Evolutionary conservation across 2,329 filamentous ascomycete genomes (phyloP), one percentile per base, ranked within the genome.

Genomic region (Fusarium falciforme): DNA sequence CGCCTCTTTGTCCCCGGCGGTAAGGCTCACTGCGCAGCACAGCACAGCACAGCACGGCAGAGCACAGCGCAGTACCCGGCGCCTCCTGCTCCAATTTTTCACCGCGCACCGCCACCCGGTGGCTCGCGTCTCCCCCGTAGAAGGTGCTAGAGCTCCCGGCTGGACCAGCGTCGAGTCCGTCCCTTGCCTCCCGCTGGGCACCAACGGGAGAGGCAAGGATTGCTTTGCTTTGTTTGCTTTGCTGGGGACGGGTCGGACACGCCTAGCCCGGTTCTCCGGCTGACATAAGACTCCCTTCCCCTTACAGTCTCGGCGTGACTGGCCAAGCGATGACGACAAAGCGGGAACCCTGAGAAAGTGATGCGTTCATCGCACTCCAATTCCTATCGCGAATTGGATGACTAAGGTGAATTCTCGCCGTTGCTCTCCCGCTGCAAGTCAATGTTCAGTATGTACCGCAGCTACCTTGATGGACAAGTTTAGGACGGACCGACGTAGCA

Each of bases 381-480:
- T 64, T 61, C 55, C 57, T 17, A 42, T 52, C 27, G 29, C 17
- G 33, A 16, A 47, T 14, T 55, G 55, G 68, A 78, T 78, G 76
- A 78, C 76, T 78, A 78, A 78, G 62, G 60, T 10, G 17, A 17
- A 10, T 31, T 14, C 6, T 27, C 65, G 44, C 59, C 40, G 54
- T 65, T 60, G 31, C 17, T 36, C 40, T 16, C 27, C 54, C 42
- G 42, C 36, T 57, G 55, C 63, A 40, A 38, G 35, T 31, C 36
- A 40, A 12, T 61, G 35, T 47, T 47, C 22, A 47, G 44, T 52
- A 52, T 52, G 47, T 59, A 42, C 22, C 25, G 38, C 36, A 66
- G 55, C 68, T 68, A 80, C 79, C 80, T 80, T 81, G 80, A 81
- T 81, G 77, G 80, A 71, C 71, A 78, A 58, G 4, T 44, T 47